A percentile compares a stretch with the other conserved stretches of the same genome.
These are phyloP conservation scores for Vitis hybrid DNA, from an alignment of 177 flowering plant genomes.

Conservation along the genomic window DNA sequence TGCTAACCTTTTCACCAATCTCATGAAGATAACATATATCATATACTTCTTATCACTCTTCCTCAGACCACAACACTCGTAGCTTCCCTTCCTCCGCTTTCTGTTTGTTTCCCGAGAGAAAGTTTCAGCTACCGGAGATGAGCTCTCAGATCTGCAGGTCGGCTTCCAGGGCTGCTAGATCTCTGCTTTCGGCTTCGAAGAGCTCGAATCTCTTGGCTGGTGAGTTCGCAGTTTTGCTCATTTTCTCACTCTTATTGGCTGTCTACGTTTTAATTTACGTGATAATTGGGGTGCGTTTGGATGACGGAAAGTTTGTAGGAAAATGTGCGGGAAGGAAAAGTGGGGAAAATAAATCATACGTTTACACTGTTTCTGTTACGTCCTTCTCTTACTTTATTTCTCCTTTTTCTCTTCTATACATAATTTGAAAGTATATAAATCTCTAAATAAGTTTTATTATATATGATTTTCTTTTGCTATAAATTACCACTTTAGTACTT, in stretches of 20 bases:
- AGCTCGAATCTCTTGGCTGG: slow-evolving; percentile 49
- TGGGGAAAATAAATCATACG: not conserved
- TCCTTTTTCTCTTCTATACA: too few relatives aligned
- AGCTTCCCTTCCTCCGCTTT: not conserved
- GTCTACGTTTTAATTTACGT: not conserved
- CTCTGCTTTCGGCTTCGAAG: slow-evolving; percentile 56
- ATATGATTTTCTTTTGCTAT: too few relatives aligned
- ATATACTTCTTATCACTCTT: too few relatives aligned
- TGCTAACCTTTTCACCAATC: too few relatives aligned
- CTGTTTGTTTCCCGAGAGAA: not conserved
- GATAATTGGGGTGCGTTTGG: not conserved
- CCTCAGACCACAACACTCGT: too few relatives aligned
- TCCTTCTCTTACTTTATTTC: too few relatives aligned
- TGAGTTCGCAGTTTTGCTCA: slow-evolving; percentile 16
- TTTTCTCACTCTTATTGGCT: not conserved
- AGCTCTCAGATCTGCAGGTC: slow-evolving; percentile 75
- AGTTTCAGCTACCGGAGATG: slow-evolving; percentile 35
- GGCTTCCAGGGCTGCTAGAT: slow-evolving; percentile 58
- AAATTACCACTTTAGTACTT: too few relatives aligned
- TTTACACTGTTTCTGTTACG: too few relatives aligned
- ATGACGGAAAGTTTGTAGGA: not conserved
- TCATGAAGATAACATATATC: too few relatives aligned
- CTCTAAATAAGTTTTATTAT: too few relatives aligned
- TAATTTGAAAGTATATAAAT: too few relatives aligned
- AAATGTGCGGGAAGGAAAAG: not conserved